Conservation (phyloP, 1,284 basidiomycete genomes). For the Microbotryum scabiosae region DNA sequence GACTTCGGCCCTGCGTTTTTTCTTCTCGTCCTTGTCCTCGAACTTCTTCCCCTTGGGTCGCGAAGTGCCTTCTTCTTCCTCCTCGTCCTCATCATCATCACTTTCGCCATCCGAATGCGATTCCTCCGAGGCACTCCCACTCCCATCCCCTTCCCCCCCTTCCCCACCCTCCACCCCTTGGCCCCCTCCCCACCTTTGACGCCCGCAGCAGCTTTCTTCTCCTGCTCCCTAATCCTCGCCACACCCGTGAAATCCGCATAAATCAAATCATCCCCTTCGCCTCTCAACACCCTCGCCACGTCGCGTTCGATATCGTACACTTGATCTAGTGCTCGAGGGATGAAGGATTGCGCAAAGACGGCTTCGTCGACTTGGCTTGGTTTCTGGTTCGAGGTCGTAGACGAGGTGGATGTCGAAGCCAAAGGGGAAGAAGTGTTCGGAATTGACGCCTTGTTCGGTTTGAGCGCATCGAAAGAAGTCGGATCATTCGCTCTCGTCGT, state of each 20-base stretch:
- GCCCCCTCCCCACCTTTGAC: slow-evolving; percentile 14
- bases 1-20: slow-evolving; percentile 80
- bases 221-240: slow-evolving; percentile 44
- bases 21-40: slow-evolving; percentile 85
- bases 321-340: slow-evolving; percentile 83
- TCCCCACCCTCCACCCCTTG: not conserved
- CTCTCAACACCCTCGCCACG: slow-evolving; percentile 60
- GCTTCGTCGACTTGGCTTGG: slow-evolving; percentile 59
- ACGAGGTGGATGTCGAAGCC: not conserved
- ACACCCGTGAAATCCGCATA: slow-evolving; percentile 77
- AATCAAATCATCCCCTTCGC: slow-evolving; percentile 64
- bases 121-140: not conserved
- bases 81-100: slow-evolving; percentile 34
- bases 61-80: slow-evolving; percentile 46
- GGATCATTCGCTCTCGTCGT: slow-evolving; percentile 36
- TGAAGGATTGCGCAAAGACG: slow-evolving; percentile 80
- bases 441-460: slow-evolving; percentile 39
- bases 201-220: slow-evolving; percentile 31
- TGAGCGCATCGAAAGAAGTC: slow-evolving; percentile 5
- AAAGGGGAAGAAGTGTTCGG: slow-evolving; percentile 25
- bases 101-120: slow-evolving; percentile 3
- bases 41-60: slow-evolving; percentile 73
- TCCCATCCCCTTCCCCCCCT: not conserved
- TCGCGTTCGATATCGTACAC: slow-evolving; percentile 89
- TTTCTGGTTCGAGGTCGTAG: not conserved